A percentile compares a stretch with the other conserved stretches of the same genome.
phyloP scores from a whole-genome alignment of 2,329 filamentous ascomycete genomes.

The Neophaeococcomyces mojaviensis region DNA sequence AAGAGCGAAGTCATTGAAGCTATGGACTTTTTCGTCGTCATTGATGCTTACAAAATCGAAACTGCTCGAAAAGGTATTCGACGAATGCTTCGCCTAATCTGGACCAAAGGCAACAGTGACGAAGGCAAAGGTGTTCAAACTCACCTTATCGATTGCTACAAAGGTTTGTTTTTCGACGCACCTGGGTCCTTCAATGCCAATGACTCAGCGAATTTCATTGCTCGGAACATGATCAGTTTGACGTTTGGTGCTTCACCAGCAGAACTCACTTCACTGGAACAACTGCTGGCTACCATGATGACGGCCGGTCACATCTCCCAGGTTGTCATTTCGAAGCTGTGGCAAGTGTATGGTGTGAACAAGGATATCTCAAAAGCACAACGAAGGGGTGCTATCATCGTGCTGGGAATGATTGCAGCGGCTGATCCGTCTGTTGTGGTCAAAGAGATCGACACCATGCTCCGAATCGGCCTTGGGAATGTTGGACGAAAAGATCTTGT shows the following conservation, averaged over 20 bases:
- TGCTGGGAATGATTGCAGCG: conserved; percentile 90
- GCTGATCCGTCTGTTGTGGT: conserved; percentile 90
- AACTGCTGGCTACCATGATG: conserved; percentile 96
- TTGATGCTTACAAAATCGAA: conserved; percentile 93
- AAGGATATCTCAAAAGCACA: conserved; percentile 88
- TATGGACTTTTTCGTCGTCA: conserved; percentile 95
- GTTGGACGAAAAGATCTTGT: conserved; percentile 76
- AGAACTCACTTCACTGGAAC: conserved; percentile 89
- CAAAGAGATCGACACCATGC: conserved; percentile 88
- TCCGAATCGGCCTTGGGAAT: conserved; percentile 77
- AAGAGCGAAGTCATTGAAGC: conserved; percentile 98
- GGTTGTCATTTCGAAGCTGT: conserved; percentile 80
- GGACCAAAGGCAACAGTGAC: conserved; percentile 98
- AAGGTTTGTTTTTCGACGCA: conserved; percentile 89
- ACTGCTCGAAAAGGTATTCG: conserved; percentile 87
- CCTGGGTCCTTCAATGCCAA: conserved; percentile 81
- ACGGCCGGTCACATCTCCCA: conserved; percentile 81
- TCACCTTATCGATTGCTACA: conserved; percentile 95
- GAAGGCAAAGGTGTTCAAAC: conserved; percentile 97
- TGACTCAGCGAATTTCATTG: conserved; percentile 89
- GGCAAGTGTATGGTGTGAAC: conserved; percentile 95
- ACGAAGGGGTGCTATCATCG: conserved; percentile 86
- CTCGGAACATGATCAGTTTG: conserved; percentile 96
- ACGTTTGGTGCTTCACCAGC: conserved; percentile 93
- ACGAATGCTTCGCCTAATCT: conserved; percentile 92